These are phyloP conservation scores for Trebouxia sp. DNA, from an alignment of 139 green algal species.

Conservation along the genomic window DNA sequence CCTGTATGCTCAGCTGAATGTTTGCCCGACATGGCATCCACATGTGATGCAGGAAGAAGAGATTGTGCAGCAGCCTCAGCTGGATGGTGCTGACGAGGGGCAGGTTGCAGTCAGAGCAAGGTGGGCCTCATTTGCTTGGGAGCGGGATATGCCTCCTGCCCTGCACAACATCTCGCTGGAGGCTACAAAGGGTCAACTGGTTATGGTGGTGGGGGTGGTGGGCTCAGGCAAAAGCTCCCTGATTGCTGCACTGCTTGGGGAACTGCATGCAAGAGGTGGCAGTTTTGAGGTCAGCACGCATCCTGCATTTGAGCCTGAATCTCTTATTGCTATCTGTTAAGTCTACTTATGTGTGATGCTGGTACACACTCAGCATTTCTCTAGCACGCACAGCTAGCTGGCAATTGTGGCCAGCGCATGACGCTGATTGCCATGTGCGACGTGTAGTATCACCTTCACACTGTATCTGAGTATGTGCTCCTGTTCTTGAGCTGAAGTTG, in stretches of 20 bases:
- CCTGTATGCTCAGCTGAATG: too few relatives aligned
- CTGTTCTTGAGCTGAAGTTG: too few relatives aligned
- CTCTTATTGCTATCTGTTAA: too few relatives aligned
- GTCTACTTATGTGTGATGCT: too few relatives aligned
- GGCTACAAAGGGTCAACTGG: slow-evolving; percentile 14
- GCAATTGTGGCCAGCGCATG: too few relatives aligned
- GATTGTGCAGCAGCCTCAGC: neutral
- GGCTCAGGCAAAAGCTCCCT: slow-evolving; percentile 78
- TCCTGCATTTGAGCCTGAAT: too few relatives aligned
- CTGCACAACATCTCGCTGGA: slow-evolving; percentile 10
- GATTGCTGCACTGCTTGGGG: slow-evolving; percentile 76
- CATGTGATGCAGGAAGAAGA: neutral
- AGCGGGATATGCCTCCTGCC: neutral
- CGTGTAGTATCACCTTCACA: too few relatives aligned
- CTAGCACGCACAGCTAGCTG: too few relatives aligned
- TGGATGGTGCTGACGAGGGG: neutral
- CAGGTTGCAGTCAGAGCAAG: neutral
- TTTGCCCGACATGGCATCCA: too few relatives aligned
- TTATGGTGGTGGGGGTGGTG: slow-evolving; percentile 36
- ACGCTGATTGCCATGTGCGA: too few relatives aligned
- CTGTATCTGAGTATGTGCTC: too few relatives aligned
- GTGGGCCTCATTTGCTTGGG: slow-evolving; percentile 12
- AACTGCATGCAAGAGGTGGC: slow-evolving; percentile 53
- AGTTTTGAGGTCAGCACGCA: slow-evolving; percentile 5
- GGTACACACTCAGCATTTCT: too few relatives aligned